Conservation (phyloP, 176 grass and related monocot genomes). For the Olyra latifolia region DNA sequence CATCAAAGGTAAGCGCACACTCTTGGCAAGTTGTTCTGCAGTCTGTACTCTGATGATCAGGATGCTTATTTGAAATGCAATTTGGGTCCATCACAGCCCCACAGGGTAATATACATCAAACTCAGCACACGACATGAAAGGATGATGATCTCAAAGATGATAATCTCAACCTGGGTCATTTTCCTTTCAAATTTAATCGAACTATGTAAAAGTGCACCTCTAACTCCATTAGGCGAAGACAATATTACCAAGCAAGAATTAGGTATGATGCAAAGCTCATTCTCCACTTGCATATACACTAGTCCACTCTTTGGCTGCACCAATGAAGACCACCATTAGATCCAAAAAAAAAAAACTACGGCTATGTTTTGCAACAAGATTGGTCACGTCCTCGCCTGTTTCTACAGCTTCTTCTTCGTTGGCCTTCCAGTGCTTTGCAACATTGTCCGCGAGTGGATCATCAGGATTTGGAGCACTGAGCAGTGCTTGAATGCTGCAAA, state of each 20-base stretch:
- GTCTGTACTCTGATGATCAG: not conserved
- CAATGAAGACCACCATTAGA: not conserved
- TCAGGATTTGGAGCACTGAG: conserved; percentile 96
- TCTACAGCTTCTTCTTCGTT: conserved; percentile 94
- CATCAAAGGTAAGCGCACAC: not conserved
- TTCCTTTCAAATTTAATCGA: not conserved
- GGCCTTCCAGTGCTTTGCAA: conserved; percentile 96
- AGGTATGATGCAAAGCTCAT: conserved; percentile 22
- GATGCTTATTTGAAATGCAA: not conserved
- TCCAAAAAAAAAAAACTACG: conserved; percentile 6
- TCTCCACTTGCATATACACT: conserved; percentile 70
- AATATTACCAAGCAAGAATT: conserved; percentile 10
- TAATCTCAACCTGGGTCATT: not conserved
- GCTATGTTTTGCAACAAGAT: not conserved
- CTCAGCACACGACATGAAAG: not conserved
- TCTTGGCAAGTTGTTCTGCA: not conserved
- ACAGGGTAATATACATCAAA: conserved; percentile 39
- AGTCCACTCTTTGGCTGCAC: conserved; percentile 92
- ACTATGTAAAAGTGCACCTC: not conserved
- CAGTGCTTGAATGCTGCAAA: conserved; percentile 88
- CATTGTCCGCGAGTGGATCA: conserved; percentile 92
- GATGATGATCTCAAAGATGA: not conserved
- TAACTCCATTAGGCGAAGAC: not conserved
- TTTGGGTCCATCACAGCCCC: not conserved
- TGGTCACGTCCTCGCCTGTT: conserved; percentile 54